Evolutionary conservation across 1,284 basidiomycete species (phyloP).

Genomic region (Cryptococcus amylolentus): DNA sequence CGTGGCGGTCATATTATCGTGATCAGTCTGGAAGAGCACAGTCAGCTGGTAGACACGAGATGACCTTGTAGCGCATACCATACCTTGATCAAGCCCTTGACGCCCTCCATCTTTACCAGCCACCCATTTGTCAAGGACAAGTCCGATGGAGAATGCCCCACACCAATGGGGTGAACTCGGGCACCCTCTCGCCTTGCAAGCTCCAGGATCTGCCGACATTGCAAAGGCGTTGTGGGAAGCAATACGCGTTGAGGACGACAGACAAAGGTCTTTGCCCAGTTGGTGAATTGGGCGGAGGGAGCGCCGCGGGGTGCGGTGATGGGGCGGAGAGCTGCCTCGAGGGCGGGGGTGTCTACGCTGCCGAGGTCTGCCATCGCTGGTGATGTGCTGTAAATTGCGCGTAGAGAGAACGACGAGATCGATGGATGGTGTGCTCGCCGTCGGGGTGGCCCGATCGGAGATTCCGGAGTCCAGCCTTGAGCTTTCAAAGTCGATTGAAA

Average conservation of each 20-base stretch:
- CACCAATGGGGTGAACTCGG: constrained; percentile 75
- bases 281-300: constrained; percentile 45
- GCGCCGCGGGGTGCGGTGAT: constrained; percentile 32
- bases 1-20: constrained; percentile 58
- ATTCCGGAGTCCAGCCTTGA: no score
- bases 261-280: constrained; percentile 56
- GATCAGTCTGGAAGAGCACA: constrained; percentile 59
- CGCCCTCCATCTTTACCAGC: constrained; percentile 70
- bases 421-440: no score
- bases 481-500: no score
- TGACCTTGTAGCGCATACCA: constrained; percentile 45
- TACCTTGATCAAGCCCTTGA: constrained; percentile 71
- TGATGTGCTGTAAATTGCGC: no score
- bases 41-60: background rate
- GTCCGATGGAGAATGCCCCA: constrained; percentile 91
- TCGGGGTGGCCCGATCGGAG: no score
- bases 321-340: constrained; percentile 25
- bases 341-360: constrained; percentile 5
- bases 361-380: constrained; percentile 6
- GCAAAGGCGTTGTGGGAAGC: constrained; percentile 65
- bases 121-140: constrained; percentile 80
- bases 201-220: constrained; percentile 77
- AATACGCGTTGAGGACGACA: constrained; percentile 59
- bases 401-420: no score
- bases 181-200: constrained; percentile 71